Evolutionary conservation across 805 yeast species (phyloP).

Genomic region (Kluyveromyces starmeri): DNA sequence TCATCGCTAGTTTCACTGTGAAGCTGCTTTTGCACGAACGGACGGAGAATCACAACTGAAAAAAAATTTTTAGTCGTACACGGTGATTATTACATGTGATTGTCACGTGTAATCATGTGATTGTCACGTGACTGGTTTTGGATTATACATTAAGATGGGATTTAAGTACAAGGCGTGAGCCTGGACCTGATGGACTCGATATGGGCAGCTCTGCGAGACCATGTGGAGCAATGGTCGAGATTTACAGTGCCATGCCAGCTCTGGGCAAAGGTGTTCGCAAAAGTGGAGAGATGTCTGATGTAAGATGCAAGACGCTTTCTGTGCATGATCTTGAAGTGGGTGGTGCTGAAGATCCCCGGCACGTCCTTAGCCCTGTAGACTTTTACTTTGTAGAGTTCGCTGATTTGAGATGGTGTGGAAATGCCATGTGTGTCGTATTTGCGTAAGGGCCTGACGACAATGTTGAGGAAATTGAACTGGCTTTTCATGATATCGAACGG

Average conservation of each 20-base stretch:
- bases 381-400: slow-evolving; percentile 48
- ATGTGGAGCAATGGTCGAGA: slow-evolving; percentile 15
- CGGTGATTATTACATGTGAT: too few species aligned
- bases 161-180: background rate
- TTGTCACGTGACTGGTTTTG: too few species aligned
- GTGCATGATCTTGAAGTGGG: slow-evolving; percentile 63
- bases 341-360: slow-evolving; percentile 68
- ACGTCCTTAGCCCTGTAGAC: slow-evolving; percentile 57
- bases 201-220: slow-evolving; percentile 10
- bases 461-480: slow-evolving; percentile 76
- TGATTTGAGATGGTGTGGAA: background rate
- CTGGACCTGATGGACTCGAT: slow-evolving; percentile 3
- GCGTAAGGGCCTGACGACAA: slow-evolving; percentile 72
- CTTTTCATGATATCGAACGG: slow-evolving; percentile 62
- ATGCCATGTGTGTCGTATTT: slow-evolving; percentile 7
- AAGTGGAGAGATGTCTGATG: slow-evolving; percentile 56
- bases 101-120: too few species aligned
- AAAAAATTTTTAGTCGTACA: too few species aligned
- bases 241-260: slow-evolving; percentile 46
- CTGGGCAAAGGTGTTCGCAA: slow-evolving; percentile 63
- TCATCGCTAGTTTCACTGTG: too few species aligned
- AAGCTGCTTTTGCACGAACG: too few species aligned
- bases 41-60: too few species aligned
- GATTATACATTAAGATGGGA: too few species aligned
- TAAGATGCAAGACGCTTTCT: slow-evolving; percentile 51